A percentile compares a stretch with the other conserved stretches of the same genome.
Conservation (phyloP, 192 early-diverging fungal species). For the Backusella sp. region DNA sequence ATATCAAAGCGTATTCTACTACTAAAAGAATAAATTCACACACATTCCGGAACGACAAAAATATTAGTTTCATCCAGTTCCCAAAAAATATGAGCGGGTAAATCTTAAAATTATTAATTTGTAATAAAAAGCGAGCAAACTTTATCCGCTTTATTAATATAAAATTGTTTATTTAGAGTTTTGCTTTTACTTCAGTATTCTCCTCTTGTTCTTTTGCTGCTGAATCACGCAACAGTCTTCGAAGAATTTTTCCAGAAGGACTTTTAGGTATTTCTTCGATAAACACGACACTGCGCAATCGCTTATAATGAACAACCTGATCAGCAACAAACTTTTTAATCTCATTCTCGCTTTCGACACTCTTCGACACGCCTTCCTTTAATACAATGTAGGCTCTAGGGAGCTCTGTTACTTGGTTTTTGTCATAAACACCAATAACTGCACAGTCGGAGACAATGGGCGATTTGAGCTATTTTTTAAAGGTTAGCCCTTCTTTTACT, state of each 20-base stretch:
- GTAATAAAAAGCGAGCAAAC: not conserved
- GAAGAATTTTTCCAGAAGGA: slow-evolving; percentile 84
- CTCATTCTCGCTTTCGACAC: slow-evolving; percentile 37
- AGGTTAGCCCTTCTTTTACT: slow-evolving; percentile 36
- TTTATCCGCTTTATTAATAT: not conserved
- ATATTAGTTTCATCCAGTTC: not conserved
- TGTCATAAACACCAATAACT: slow-evolving; percentile 69
- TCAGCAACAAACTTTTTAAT: slow-evolving; percentile 56
- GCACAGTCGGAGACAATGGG: slow-evolving; percentile 61
- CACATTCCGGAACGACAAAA: not conserved
- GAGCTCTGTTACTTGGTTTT: slow-evolving; percentile 68
- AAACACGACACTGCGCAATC: slow-evolving; percentile 71
- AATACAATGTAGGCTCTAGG: slow-evolving; percentile 80
- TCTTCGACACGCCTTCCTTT: slow-evolving; percentile 31
- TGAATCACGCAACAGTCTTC: slow-evolving; percentile 43
- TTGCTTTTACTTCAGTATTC: slow-evolving; percentile 7
- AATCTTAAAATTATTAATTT: not conserved
- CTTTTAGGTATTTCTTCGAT: slow-evolving; percentile 75
- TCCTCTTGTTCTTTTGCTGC: slow-evolving; percentile 25
- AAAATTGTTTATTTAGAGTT: slow-evolving; percentile 11
- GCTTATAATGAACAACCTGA: slow-evolving; percentile 73
- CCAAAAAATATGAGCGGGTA: not conserved
- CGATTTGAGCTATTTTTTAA: slow-evolving; percentile 57
- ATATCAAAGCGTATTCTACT: not conserved
- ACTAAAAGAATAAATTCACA: not conserved